Evolutionary conservation across 352 stramenopile genomes (phyloP), one percentile per base, ranked within the genome.

Genomic region (Plasmopara halstedii): DNA sequence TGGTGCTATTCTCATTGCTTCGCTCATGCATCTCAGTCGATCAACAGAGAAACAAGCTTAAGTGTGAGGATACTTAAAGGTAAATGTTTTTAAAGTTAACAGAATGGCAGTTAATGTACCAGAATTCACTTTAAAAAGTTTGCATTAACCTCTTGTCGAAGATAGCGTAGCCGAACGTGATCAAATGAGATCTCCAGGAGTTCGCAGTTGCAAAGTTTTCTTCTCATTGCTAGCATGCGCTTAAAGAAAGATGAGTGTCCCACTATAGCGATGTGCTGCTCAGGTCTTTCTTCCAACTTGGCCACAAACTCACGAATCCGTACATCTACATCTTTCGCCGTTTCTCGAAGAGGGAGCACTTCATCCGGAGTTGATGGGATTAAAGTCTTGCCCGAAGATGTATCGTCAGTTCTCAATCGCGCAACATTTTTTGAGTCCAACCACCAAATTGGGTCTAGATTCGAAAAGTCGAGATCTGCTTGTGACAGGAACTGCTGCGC

Each of bases 181-280:
- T 32, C 42, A 2, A 69, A 18, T 5, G 50, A 48, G 9, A 43
- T 74, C 26, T 73, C 62, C 6, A 63, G 56, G n/a, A 94, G 58
- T 33, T 94, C 79, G 44, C 82, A 94, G 53, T 94, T 94, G 46
- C 56, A 56, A 14, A 91, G 70, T 47, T 94, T 91, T 5, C 75
- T 69, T 35, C 51, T 73, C 73, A 89, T 88, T 15, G 64, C 62
- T 19, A 90, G 65, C 79, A 89, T 83, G 13, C 75, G 71, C 49
- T 90, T 94, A 61, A 94, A 91, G 55, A 77, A 94, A 22, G 72
- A 70, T 31, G 80, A 91, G 57, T 94, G 82, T 15, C 82, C 77
- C 20, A 94, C 76, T 36, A 94, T 56, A 17, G 72, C 77, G 42
- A 94, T 90, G 50, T 88, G 71, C 23, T 64, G 42, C 45, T 90